These are phyloP conservation scores for Amanita phalloides DNA, from an alignment of 768 basidiomycete genomes.

Conservation along the genomic window DNA sequence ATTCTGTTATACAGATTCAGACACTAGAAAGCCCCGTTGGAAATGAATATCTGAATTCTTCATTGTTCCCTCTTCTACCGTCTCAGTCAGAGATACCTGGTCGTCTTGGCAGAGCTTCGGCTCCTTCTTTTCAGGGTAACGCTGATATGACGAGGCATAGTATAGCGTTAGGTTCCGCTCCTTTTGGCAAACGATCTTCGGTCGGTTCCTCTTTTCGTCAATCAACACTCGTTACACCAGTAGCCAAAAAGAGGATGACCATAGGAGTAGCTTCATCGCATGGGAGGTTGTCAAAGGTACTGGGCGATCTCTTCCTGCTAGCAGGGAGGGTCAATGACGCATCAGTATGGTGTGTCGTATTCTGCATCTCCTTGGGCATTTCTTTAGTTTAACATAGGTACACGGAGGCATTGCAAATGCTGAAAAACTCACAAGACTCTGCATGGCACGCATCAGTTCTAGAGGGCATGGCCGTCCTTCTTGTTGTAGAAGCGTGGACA, in stretches of 20 bases:
- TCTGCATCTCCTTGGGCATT: not conserved
- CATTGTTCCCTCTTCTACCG: constrained; percentile 54
- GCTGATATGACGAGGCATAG: constrained; percentile 37
- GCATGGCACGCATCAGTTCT: constrained; percentile 86
- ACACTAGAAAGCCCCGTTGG: constrained; percentile 75
- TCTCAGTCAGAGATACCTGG: constrained; percentile 38
- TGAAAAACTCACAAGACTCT: constrained; percentile 63
- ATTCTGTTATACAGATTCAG: constrained; percentile 40
- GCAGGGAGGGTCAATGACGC: constrained; percentile 84
- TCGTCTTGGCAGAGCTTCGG: constrained; percentile 6
- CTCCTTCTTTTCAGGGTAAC: constrained; percentile 41
- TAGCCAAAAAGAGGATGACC: constrained; percentile 48
- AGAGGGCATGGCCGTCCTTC: constrained; percentile 76
- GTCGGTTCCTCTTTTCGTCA: constrained; percentile 38
- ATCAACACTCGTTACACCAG: constrained; percentile 34
- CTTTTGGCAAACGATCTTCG: constrained; percentile 43
- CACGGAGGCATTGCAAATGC: constrained; percentile 70
- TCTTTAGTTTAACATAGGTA: constrained; percentile 43
- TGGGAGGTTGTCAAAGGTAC: constrained; percentile 78
- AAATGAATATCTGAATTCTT: constrained; percentile 74
- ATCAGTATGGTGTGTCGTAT: constrained; percentile 51
- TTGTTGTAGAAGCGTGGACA: constrained; percentile 79
- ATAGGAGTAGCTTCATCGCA: constrained; percentile 67
- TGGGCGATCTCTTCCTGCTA: constrained; percentile 82
- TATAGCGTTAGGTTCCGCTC: constrained; percentile 26